Base-by-base conservation (phyloP, 2,329 filamentous ascomycete genomes). In the Clathrospora elynae region DNA sequence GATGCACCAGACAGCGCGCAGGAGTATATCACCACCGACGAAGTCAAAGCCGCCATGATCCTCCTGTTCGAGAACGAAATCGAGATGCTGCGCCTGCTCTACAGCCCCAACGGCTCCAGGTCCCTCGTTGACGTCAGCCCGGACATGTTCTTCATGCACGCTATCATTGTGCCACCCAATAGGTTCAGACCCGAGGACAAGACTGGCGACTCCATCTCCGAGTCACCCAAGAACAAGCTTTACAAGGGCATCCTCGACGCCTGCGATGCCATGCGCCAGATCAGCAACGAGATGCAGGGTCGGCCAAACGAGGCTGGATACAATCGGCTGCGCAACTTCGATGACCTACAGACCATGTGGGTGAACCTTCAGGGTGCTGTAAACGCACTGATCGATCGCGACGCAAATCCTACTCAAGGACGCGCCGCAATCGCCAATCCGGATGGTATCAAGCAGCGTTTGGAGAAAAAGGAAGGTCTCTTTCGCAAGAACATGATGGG, bases 401-500 rank as follows among this genome's bases (percentile, higher is more conserved):
- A 91, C 62, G 86, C 91, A 51, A 95, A 93, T 61, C 88, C 90
- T 2, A 78, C 90, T 3, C 85, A 87, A 53, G 90, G 90, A 36
- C 78, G 83, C 12, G 88, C 90, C 18, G 88, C 85, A 10, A 85
- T 86, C 61, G 80, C 85, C 42, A 87, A 89, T 38, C 88, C 95
- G 49, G 91, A 96, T 52, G 93, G 95, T 58, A 95, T 99, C 74
- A 99, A 99, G 74, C 93, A 99, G 67, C 87, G 91, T 66, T 79
- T 99, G 18, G 93, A 99, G 73, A 99, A 99, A 78, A 99, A 99
- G 73, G 95, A 99, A 66, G 93, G 93, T 54, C 79, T 99, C 19
- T 99, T 99, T 78, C 82, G 93, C 61, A 97, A 96, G 77, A 96
- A 99, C 73, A 97, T 99, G 93, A 99, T 99, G 93, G 93, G 93